These are phyloP conservation scores for Diaporthe sp. DNA, from an alignment of 2,329 filamentous ascomycete genomes.

Conservation along the genomic window DNA sequence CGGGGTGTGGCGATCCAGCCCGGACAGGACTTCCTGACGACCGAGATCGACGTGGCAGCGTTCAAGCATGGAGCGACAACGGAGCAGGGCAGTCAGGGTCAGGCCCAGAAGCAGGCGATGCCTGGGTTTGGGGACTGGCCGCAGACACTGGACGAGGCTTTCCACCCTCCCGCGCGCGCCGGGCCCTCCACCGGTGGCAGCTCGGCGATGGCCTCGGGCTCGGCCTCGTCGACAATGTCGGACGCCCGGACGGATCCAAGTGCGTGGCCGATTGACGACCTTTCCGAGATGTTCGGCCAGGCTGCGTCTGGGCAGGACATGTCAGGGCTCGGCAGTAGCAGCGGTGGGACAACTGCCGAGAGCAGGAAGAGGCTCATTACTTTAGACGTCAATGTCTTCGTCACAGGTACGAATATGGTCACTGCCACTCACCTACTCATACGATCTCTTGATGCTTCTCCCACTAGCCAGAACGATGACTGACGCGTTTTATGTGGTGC, in stretches of 20 bases:
- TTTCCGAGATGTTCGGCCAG: not conserved
- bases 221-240: not conserved
- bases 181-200: not conserved
- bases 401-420: constrained; percentile 42
- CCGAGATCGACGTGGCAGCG: constrained; percentile 63
- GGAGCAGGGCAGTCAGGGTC: not conserved
- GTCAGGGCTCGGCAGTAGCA: not conserved
- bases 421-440: not conserved
- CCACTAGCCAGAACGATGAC: not conserved
- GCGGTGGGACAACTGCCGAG: not conserved
- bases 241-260: not conserved
- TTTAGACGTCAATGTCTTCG: constrained; percentile 46
- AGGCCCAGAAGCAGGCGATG: not conserved
- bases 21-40: constrained; percentile 70
- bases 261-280: not conserved
- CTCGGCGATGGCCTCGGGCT: constrained; percentile 2
- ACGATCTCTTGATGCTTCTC: not conserved
- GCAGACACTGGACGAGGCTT: constrained; percentile 16
- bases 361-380: constrained; percentile 39
- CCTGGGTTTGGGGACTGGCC: constrained; percentile 9
- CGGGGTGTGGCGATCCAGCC: constrained; percentile 74
- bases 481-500: constrained; percentile 2
- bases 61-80: constrained; percentile 47
- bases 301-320: not conserved
- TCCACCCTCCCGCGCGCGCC: not conserved